These are phyloP conservation scores for Penicillium simplicissimum DNA, from an alignment of 495 filamentous ascomycete genomes.

Conservation along the genomic window DNA sequence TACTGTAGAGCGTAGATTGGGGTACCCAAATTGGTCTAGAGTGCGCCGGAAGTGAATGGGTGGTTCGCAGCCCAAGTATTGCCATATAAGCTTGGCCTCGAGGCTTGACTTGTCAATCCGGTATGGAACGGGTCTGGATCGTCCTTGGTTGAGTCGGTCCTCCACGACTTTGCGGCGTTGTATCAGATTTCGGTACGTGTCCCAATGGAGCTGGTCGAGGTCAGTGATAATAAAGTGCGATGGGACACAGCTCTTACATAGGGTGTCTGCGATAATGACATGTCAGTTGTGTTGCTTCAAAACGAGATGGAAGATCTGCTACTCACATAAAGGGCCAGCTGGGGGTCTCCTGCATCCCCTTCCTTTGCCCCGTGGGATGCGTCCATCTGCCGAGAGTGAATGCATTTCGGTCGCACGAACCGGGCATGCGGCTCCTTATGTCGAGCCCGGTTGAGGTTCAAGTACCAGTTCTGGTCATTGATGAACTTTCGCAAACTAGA, in stretches of 20 bases:
- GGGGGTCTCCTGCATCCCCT: constrained; percentile 33
- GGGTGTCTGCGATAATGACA: constrained; percentile 16
- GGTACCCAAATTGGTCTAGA: constrained; percentile 67
- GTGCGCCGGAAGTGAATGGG: constrained; percentile 65
- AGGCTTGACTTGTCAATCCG: constrained; percentile 55
- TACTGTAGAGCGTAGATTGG: constrained; percentile 59
- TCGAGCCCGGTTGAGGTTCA: constrained; percentile 45
- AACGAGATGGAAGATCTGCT: background rate
- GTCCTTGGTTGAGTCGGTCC: constrained; percentile 54
- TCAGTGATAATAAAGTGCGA: constrained; percentile 6
- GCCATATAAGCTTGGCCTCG: constrained; percentile 64
- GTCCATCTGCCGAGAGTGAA: constrained; percentile 35
- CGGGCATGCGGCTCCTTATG: constrained; percentile 49
- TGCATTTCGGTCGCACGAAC: constrained; percentile 46
- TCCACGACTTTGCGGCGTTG: constrained; percentile 59
- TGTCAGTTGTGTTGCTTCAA: background rate
- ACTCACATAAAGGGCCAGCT: constrained; percentile 46
- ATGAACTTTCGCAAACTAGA: constrained; percentile 53
- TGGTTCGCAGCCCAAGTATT: constrained; percentile 62
- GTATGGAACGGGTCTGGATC: constrained; percentile 56
- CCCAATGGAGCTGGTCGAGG: constrained; percentile 61
- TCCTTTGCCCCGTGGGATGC: constrained; percentile 24
- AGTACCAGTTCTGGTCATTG: constrained; percentile 47
- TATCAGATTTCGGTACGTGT: constrained; percentile 62
- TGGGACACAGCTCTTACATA: constrained; percentile 20